Percentiles rank a stretch among this genome's conserved stretches.
Evolutionary conservation across 805 yeast genomes (phyloP).

Genomic region (Cyberlindnera xylosilytica): DNA sequence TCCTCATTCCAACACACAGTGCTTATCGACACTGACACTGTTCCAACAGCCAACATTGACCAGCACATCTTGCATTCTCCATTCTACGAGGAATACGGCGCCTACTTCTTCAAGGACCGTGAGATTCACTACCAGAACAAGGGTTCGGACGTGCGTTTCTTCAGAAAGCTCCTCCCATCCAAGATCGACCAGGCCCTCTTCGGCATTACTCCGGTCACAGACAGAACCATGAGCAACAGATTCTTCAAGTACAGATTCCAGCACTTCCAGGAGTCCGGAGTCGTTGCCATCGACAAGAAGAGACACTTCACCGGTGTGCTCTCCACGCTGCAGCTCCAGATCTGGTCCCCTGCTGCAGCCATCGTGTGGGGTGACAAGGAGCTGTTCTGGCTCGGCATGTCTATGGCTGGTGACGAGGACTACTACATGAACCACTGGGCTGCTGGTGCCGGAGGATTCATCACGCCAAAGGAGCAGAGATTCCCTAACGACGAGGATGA

Average conservation of each 20-base stretch:
- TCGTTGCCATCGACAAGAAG: conserved; percentile 42
- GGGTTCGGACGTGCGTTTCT: conserved; percentile 33
- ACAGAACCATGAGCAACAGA: conserved; percentile 36
- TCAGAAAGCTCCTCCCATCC: conserved; percentile 42
- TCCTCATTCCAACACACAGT: conserved; percentile 47
- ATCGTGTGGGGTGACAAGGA: conserved; percentile 69
- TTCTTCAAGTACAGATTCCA: conserved; percentile 36
- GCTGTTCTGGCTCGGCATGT: conserved; percentile 60
- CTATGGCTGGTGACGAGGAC: conserved; percentile 50
- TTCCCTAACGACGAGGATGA: conserved; percentile 18
- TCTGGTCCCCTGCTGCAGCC: conserved; percentile 38
- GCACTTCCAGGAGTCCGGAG: conserved; percentile 44
- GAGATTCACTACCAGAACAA: conserved; percentile 30
- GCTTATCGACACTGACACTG: conserved; percentile 51
- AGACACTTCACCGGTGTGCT: conserved; percentile 48
- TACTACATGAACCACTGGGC: conserved; percentile 48
- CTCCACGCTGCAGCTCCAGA: conserved; percentile 37
- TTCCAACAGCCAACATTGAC: conserved; percentile 39
- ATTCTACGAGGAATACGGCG: conserved; percentile 32
- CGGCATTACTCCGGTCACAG: conserved; percentile 34
- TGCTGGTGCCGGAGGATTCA: conserved; percentile 60
- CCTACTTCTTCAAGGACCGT: conserved; percentile 47
- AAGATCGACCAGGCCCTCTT: conserved; percentile 35
- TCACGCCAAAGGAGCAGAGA: conserved; percentile 25
- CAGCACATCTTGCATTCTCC: conserved; percentile 31